Evolutionary conservation across 2,329 filamentous ascomycete genomes (phyloP), one percentile per base, ranked within the genome.

Genomic region (Microdochium nivale): DNA sequence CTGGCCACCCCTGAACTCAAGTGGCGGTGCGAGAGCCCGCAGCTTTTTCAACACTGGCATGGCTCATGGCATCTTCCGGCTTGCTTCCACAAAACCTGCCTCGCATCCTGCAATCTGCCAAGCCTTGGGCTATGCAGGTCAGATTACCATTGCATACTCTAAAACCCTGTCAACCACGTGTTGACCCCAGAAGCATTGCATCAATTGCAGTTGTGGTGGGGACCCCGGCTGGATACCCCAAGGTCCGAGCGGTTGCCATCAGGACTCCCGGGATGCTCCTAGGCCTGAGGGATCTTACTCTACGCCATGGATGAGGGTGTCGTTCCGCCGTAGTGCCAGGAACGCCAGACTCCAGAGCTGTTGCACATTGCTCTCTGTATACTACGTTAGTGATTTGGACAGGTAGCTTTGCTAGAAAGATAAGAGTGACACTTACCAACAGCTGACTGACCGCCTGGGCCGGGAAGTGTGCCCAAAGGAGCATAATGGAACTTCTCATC

Each of bases 291-390:
- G n/a, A n/a, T n/a, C 33, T 37, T 14, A 37, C 3, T 14, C 5
- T 14, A 5, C 33, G 33, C 33, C 5, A 5, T 30, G 27, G 5
- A 30, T 7, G 19, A 44, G 10, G 40, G 16, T 44, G 40, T 60
- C 56, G 58, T 76, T 67, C 56, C 73, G 68, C 56, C 59, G 71
- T 13, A 81, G 71, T n/a, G 77, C 76, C 56, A 82, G 65, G 57
- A 81, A 82, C 0, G 77, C 76, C 65, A 82, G 67, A 56, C 76
- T 80, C 79, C 78, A 82, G 21, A 82, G 66, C 62, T 81, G 79
- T 40, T 74, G 62, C 30, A 81, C 72, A 61, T 82, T 71, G 54
- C 75, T 77, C 62, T 81, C 77, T 49, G 58, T 63, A 13, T 19
- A 48, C 47, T n/a, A 30, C 32, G 47, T 54, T 57, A 54, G 50